Percentiles rank a stretch among this genome's conserved stretches.
phyloP scores from a whole-genome alignment of 1,139 yeast species.

The Blastobotrys serpentis region DNA sequence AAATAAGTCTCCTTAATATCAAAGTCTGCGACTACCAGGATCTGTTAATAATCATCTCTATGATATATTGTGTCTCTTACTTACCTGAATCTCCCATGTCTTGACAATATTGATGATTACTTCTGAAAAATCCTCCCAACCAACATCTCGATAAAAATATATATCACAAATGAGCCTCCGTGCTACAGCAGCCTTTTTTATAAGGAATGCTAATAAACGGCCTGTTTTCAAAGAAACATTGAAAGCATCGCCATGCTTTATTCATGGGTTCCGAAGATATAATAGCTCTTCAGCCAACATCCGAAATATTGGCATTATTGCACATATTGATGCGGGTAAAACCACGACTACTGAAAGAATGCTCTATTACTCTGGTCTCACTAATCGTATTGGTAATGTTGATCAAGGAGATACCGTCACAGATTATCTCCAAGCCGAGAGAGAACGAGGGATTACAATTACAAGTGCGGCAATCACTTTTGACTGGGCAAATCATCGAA shows the following conservation, averaged over 20 bases:
- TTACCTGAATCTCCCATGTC: neutral
- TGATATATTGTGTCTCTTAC: neutral
- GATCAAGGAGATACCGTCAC: constrained; percentile 97
- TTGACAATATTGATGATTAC: neutral
- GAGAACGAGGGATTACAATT: constrained; percentile 92
- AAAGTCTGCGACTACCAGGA: constrained; percentile 42
- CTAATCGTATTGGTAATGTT: constrained; percentile 81
- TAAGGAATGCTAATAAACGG: neutral
- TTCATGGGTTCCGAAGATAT: neutral
- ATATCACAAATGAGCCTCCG: neutral
- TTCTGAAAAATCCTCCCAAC: constrained; percentile 1
- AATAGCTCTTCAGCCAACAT: constrained; percentile 32
- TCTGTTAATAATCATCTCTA: no score
- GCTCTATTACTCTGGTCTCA: constrained; percentile 84
- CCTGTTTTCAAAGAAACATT: neutral
- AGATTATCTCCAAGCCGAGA: constrained; percentile 85
- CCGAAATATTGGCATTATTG: constrained; percentile 77
- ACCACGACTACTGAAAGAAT: constrained; percentile 89
- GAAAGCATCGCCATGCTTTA: neutral
- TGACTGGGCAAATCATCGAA: constrained; percentile 74
- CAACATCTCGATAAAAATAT: neutral
- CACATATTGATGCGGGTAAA: constrained; percentile 87
- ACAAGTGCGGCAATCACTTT: constrained; percentile 95
- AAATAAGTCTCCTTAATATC: constrained; percentile 81
- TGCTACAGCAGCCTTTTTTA: neutral